Base-by-base conservation (phyloP, 805 yeast species). In the Torulaspora delbrueckii region DNA sequence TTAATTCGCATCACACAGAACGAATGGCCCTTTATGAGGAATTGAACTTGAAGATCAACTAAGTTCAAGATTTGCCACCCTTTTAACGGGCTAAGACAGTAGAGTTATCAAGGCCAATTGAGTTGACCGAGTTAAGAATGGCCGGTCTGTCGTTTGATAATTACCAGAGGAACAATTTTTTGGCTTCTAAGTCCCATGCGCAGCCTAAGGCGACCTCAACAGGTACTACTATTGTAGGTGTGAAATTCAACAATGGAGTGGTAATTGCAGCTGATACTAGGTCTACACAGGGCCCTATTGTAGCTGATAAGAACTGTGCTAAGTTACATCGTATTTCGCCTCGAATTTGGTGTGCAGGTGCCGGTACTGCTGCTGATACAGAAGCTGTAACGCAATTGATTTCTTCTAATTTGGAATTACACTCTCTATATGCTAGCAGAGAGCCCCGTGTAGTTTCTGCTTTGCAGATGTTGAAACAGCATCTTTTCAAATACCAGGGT, bases 301-400 rank as follows among this genome's bases (percentile, higher is more conserved):
- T 93, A 28, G 99, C 99, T 6, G 98, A 93, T 71, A 93, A 93
- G 74, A 93, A 93, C 72, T 90, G 97, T 75, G 96, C 89, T 63
- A 91, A 91, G 69, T 75, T 93, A 54, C 97, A 91, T 70, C 73
- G 95, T 56, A 75, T 90, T 54, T 78, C 96, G 5, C 96, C 97
- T 8, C 78, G 77, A 61, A 89, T 90, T 64, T 91, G 97, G 97
- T 91, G 99, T 81, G 99, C 99, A 42, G 99, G 99, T 60, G 99
- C 99, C 3, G 99, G 99, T 67, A 93, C 99, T n/a, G 99, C 99
- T 25, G 98, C 99, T 6, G 99, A 93, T 66, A 93, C 97, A 9
- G 98, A 93, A 67, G 88, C 89, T 81, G 98, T 93, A 32, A 93
- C 99, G 4, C 96, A 89, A 67, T 75, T 93, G 62, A 89, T 89